Evolutionary conservation across 2,329 filamentous ascomycete species (phyloP).

Genomic region (Penicillium frequentans): DNA sequence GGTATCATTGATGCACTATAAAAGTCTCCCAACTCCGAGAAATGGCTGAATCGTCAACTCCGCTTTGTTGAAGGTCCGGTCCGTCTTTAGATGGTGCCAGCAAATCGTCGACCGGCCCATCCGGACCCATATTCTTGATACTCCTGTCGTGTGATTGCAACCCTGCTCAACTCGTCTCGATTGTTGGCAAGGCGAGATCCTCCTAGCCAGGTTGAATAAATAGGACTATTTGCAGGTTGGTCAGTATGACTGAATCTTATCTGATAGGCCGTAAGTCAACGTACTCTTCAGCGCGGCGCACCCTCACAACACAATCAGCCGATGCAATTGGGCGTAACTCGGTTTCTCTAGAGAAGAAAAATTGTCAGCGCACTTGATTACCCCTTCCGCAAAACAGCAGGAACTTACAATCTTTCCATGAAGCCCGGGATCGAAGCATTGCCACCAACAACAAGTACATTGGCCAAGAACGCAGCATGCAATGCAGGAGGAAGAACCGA

Average conservation of each 20-base stretch:
- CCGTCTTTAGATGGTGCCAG: slow-evolving; percentile 30
- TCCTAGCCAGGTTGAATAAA: slow-evolving; percentile 81
- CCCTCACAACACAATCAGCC: slow-evolving; percentile 74
- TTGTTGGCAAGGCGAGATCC: slow-evolving; percentile 76
- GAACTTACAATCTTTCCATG: slow-evolving; percentile 66
- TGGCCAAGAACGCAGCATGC: slow-evolving; percentile 80
- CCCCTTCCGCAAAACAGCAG: background rate
- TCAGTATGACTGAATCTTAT: slow-evolving; percentile 3
- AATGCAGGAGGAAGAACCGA: slow-evolving; percentile 74
- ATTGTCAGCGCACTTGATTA: slow-evolving; percentile 17
- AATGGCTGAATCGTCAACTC: background rate
- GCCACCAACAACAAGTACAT: slow-evolving; percentile 85
- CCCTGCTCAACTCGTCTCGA: slow-evolving; percentile 60
- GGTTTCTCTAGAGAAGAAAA: slow-evolving; percentile 46
- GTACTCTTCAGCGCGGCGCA: slow-evolving; percentile 66
- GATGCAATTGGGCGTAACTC: slow-evolving; percentile 72
- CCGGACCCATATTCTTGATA: slow-evolving; percentile 82
- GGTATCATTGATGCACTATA: slow-evolving; percentile 25
- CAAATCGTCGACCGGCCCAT: slow-evolving; percentile 74
- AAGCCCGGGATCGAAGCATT: slow-evolving; percentile 80
- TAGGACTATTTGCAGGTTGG: slow-evolving; percentile 50
- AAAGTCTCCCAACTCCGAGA: slow-evolving; percentile 12
- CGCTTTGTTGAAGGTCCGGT: background rate
- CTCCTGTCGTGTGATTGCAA: slow-evolving; percentile 81
- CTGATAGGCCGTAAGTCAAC: slow-evolving; percentile 17